Evolutionary conservation across 805 yeast species (phyloP), one percentile per base, ranked within the genome.

Genomic region (Ogataea parapolymorpha): DNA sequence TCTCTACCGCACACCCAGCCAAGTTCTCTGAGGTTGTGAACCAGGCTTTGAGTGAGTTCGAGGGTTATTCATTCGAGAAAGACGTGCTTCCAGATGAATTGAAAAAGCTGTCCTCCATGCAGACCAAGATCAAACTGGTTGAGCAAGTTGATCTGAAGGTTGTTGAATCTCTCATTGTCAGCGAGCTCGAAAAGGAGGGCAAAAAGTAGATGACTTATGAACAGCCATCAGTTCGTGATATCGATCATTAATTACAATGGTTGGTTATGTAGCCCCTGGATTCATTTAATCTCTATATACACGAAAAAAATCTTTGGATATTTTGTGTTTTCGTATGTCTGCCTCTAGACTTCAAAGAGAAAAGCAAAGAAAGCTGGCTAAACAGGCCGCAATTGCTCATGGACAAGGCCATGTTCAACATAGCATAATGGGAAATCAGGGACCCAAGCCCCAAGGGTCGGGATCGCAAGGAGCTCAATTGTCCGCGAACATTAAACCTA

Each of bases 1-100:
- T 93, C 44, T 85, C 97, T 9, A 93, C 99, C 35, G 99, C 99
- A 7, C 99, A 93, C 63, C 99, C 99, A 31, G 99, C 99, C 46
- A 93, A 93, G 68, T 93, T 93, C 59, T 86, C 96, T 18, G 97
- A 88, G 49, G 99, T 96, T 37, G 99, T 93, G 18, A 83, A 90
- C 63, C 68, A 75, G 54, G 88, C 98, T 3, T 72, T 93, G 50
- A 60, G 66, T 33, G 73, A 72, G 1, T 73, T 79, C 46, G 77
- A 73, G 10, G 89, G 79, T 15, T 93, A 93, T 68, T 79, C 89
- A 4, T 93, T 93, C 59, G 96, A 88, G 56, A 72, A 72, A 35
- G 88, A 87, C 52, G 97, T 93, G 15, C 74, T 93, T 41, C 98
- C 99, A 27, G 86, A 73, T 22, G 96, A 88, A 66, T 77, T 93